A percentile compares a stretch with the other conserved stretches of the same genome.
These are phyloP conservation scores for Malassezia psittaci DNA, from an alignment of 1,284 basidiomycete species.

Conservation along the genomic window DNA sequence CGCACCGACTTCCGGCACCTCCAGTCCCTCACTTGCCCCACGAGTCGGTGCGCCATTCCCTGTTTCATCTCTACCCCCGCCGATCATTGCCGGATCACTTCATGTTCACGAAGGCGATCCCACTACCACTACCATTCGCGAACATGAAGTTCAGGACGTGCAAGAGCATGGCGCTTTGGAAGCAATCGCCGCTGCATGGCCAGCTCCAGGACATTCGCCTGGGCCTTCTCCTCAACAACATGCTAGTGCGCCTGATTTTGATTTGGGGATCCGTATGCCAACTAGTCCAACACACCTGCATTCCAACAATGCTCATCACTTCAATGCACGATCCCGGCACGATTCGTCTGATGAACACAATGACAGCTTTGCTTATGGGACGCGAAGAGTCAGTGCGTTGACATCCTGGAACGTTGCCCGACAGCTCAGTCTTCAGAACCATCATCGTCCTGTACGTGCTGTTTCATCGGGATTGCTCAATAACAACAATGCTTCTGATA, in stretches of 20 bases:
- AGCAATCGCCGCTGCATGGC: conserved; percentile 11
- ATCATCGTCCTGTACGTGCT: neutral
- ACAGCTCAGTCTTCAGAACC: neutral
- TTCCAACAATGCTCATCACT: neutral
- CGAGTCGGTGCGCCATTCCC: conserved; percentile 31
- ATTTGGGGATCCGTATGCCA: conserved; percentile 12
- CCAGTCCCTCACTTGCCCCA: conserved; percentile 19
- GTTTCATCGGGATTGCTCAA: conserved; percentile 2
- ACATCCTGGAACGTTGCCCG: neutral
- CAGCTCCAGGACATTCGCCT: neutral
- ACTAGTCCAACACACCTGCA: neutral
- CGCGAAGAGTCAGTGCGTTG: neutral
- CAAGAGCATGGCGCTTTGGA: conserved; percentile 17
- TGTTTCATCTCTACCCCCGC: conserved; percentile 28
- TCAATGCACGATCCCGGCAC: neutral
- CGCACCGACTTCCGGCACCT: conserved; percentile 20
- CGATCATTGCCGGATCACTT: conserved; percentile 28
- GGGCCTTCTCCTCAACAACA: neutral
- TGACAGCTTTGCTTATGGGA: neutral
- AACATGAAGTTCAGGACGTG: conserved; percentile 13
- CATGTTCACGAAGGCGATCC: conserved; percentile 11
- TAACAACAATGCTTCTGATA: neutral
- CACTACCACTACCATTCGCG: conserved; percentile 9
- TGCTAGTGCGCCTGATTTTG: neutral
- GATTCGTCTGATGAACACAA: neutral